Percentiles rank a stretch among this genome's conserved stretches.
Conservation (phyloP, 2,329 filamentous ascomycete genomes). For the Fusarium sp. region DNA sequence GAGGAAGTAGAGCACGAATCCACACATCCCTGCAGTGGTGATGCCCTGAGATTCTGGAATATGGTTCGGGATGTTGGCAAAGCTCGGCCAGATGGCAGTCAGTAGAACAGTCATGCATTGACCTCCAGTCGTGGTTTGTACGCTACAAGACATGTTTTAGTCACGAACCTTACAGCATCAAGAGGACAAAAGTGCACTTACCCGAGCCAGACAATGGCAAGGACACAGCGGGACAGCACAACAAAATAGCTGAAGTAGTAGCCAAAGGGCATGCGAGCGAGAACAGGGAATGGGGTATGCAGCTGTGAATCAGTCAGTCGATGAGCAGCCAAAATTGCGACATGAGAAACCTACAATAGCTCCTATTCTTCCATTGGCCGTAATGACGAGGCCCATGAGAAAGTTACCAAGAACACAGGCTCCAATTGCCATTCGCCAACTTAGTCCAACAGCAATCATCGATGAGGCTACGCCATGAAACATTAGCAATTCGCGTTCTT, state of each 20-base stretch:
- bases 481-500: background rate
- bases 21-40: constrained; percentile 11
- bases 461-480: constrained; percentile 4
- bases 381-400: constrained; percentile 19
- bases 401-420: constrained; percentile 22
- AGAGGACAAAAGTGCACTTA: background rate
- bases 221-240: constrained; percentile 18
- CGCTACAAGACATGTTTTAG: constrained; percentile 1
- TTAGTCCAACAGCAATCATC: constrained; percentile 17
- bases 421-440: constrained; percentile 24
- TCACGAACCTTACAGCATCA: background rate
- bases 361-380: constrained; percentile 18
- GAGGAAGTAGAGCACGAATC: constrained; percentile 19
- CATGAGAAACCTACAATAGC: constrained; percentile 10
- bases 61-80: constrained; percentile 17
- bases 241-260: constrained; percentile 24
- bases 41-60: constrained; percentile 9
- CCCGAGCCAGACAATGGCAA: constrained; percentile 22
- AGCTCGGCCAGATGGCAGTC: constrained; percentile 21
- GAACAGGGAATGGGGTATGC: constrained; percentile 18
- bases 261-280: constrained; percentile 19
- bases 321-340: background rate
- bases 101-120: constrained; percentile 24
- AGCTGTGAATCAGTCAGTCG: constrained; percentile 8
- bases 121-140: constrained; percentile 21